Percentiles rank a stretch among this genome's conserved stretches.
Evolutionary conservation across 495 filamentous ascomycete genomes (phyloP).

Genomic region (Penicillium mononematosum): DNA sequence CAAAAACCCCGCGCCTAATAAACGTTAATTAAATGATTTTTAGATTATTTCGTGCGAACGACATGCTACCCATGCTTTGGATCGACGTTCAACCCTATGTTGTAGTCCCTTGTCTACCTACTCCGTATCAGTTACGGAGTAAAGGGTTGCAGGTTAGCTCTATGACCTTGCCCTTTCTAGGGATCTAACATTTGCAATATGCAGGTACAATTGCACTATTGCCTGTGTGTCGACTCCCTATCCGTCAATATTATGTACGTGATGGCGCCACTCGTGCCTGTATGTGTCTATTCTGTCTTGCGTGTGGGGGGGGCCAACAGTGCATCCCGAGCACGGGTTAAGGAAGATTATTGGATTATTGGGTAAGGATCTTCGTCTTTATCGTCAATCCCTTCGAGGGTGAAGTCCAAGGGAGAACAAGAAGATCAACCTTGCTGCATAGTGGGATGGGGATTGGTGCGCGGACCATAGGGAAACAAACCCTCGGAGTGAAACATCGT

Average conservation of each 20-base stretch:
- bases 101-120: neutral
- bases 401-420: neutral
- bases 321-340: conserved; percentile 11
- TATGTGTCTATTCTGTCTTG: conserved; percentile 6
- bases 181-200: neutral
- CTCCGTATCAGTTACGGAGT: neutral
- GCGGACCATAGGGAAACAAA: neutral
- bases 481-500: conserved; percentile 6
- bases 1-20: neutral
- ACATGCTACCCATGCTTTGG: neutral
- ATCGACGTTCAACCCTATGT: neutral
- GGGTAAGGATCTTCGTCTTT: neutral
- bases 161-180: neutral
- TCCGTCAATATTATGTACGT: conserved; percentile 7
- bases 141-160: neutral
- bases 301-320: neutral
- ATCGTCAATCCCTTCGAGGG: neutral
- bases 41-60: neutral
- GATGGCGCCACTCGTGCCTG: conserved; percentile 10
- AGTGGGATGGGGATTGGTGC: conserved; percentile 4
- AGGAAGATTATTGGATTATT: conserved; percentile 4
- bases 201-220: conserved; percentile 8
- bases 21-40: neutral
- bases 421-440: neutral
- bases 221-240: neutral